A percentile compares a stretch with the other conserved stretches of the same genome.
These are phyloP conservation scores for Triticum dicoccoides DNA, from an alignment of 176 grass and related monocot species.

Conservation along the genomic window DNA sequence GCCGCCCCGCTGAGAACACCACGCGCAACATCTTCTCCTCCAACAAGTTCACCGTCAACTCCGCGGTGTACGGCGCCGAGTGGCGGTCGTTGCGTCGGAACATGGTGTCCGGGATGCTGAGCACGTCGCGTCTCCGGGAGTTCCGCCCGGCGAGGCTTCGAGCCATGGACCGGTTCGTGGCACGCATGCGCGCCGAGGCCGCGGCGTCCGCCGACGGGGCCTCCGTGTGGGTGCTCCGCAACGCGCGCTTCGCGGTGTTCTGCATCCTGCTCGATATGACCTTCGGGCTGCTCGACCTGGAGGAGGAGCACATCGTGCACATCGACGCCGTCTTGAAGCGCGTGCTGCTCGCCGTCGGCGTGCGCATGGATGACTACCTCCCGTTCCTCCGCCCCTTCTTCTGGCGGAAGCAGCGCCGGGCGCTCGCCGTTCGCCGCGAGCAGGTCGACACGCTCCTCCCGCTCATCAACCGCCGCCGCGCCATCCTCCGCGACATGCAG, in stretches of 20 bases:
- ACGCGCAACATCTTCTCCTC: slow-evolving; percentile 82
- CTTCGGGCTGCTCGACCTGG: slow-evolving; percentile 78
- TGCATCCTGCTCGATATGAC: slow-evolving; percentile 89
- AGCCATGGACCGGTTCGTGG: slow-evolving; percentile 89
- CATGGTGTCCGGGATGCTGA: slow-evolving; percentile 96
- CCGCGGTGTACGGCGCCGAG: slow-evolving; percentile 69
- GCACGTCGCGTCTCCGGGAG: slow-evolving; percentile 57
- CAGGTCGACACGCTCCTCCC: slow-evolving; percentile 62
- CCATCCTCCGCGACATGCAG: slow-evolving; percentile 41
- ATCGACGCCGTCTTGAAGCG: slow-evolving; percentile 84
- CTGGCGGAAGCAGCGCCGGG: slow-evolving; percentile 46
- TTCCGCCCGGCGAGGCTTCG: slow-evolving; percentile 42
- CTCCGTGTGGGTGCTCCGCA: slow-evolving; percentile 82
- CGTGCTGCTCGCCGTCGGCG: slow-evolving; percentile 54
- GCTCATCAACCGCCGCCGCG: slow-evolving; percentile 71
- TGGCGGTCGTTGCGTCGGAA: slow-evolving; percentile 86
- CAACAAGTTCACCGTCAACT: slow-evolving; percentile 94
- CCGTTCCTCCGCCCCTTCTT: slow-evolving; percentile 82
- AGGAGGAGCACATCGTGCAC: slow-evolving; percentile 59
- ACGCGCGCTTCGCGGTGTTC: slow-evolving; percentile 94
- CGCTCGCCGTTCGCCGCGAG: slow-evolving; percentile 59
- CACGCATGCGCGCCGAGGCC: slow-evolving; percentile 64
- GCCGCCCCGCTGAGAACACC: slow-evolving; percentile 67
- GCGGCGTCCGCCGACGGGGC: slow-evolving; percentile 33
- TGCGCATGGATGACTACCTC: slow-evolving; percentile 93